Percentiles rank a stretch among this genome's conserved stretches.
Evolutionary conservation across 768 basidiomycete species (phyloP).

Genomic region (Podaxis rugospora): DNA sequence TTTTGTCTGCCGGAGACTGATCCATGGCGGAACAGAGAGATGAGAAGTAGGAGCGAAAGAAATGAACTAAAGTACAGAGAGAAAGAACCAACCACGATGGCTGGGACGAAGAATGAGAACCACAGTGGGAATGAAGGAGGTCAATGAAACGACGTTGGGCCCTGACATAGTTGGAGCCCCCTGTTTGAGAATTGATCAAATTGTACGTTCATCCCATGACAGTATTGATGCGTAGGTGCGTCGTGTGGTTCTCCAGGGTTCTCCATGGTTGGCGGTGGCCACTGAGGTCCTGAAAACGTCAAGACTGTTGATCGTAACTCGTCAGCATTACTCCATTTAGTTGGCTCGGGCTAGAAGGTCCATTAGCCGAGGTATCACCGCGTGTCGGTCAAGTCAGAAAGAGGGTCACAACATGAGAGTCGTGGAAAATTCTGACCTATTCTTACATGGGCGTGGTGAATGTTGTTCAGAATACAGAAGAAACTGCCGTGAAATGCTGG

Average conservation of each 20-base stretch:
- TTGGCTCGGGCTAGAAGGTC: neutral
- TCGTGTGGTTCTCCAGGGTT: neutral
- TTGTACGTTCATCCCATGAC: neutral
- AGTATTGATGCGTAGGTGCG: neutral
- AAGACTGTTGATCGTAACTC: neutral
- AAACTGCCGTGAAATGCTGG: too few species aligned
- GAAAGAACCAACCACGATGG: neutral
- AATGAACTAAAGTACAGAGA: too few species aligned
- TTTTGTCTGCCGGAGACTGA: neutral
- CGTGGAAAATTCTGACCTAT: too few species aligned
- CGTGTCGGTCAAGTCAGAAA: neutral
- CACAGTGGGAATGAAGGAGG: neutral
- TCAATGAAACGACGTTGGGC: neutral
- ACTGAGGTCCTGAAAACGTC: neutral
- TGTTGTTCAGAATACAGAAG: too few species aligned
- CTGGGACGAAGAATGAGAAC: neutral
- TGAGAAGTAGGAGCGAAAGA: neutral
- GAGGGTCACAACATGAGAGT: neutral
- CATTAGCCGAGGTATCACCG: neutral
- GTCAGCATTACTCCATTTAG: neutral
- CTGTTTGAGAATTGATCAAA: neutral
- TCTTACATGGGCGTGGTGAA: too few species aligned
- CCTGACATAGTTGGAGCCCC: neutral
- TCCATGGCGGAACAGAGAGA: neutral
- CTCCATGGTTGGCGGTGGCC: neutral